A percentile compares a stretch with the other conserved stretches of the same genome.
These are phyloP conservation scores for Neoconidiobolus thromboides DNA, from an alignment of 371 early-diverging fungal species.

Conservation along the genomic window DNA sequence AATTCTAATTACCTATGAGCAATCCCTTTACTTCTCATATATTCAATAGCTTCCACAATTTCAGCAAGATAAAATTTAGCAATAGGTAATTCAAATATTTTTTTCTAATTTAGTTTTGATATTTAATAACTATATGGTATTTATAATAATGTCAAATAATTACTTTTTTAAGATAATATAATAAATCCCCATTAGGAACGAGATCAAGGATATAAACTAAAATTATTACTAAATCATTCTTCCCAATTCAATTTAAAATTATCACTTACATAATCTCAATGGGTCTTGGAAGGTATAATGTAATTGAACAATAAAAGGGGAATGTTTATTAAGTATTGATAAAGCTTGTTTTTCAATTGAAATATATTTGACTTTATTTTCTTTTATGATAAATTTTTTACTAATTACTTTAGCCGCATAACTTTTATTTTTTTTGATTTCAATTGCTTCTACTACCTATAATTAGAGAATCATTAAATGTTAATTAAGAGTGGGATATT, in stretches of 20 bases:
- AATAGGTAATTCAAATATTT: constrained; percentile 42
- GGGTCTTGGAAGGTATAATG: constrained; percentile 90
- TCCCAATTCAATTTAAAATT: neutral
- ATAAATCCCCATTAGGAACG: constrained; percentile 77
- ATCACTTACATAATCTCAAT: constrained; percentile 48
- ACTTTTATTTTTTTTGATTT: constrained; percentile 33
- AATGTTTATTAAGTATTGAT: constrained; percentile 52
- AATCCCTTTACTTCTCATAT: constrained; percentile 60
- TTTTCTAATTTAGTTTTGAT: constrained; percentile 22
- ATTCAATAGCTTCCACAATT: constrained; percentile 64
- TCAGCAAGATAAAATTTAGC: constrained; percentile 74
- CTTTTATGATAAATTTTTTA: constrained; percentile 78
- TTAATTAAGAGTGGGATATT: neutral
- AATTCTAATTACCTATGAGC: constrained; percentile 37
- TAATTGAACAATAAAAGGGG: constrained; percentile 76
- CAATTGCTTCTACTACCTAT: constrained; percentile 52
- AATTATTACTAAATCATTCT: neutral
- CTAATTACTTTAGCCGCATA: constrained; percentile 90
- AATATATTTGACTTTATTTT: constrained; percentile 88
- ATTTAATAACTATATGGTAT: neutral
- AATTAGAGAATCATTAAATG: neutral
- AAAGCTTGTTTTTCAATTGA: constrained; percentile 80
- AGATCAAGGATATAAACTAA: constrained; percentile 74
- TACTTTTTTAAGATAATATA: constrained; percentile 50
- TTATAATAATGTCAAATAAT: neutral